Evolutionary conservation across 495 filamentous ascomycete genomes (phyloP).

Genomic region (Parmelia sp.): DNA sequence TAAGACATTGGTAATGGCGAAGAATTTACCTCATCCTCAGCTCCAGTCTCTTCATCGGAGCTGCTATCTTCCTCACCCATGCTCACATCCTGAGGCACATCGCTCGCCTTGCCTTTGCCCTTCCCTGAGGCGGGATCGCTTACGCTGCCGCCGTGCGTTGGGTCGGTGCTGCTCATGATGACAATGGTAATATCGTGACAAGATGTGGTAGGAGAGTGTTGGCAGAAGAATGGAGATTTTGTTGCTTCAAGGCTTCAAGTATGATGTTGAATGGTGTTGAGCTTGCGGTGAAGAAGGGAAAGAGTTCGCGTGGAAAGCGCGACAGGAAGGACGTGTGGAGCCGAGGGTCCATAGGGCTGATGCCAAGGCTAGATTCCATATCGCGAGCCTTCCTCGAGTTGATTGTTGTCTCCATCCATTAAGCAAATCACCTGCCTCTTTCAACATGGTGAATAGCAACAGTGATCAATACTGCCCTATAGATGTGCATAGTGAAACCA

Average conservation of each 20-base stretch:
- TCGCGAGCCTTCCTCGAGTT: neutral
- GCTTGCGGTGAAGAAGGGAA: neutral
- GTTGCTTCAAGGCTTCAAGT: neutral
- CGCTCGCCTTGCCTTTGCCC: constrained; percentile 56
- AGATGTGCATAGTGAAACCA: too few species aligned
- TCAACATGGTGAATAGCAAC: too few species aligned
- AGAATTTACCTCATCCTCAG: constrained; percentile 53
- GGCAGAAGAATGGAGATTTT: neutral
- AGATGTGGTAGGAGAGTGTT: neutral
- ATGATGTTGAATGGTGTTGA: neutral
- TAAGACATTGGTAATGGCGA: neutral
- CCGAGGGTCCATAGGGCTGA: neutral
- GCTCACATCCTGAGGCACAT: constrained; percentile 50
- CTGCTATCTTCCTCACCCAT: constrained; percentile 66
- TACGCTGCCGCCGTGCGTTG: constrained; percentile 1
- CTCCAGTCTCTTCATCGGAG: constrained; percentile 55
- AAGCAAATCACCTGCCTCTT: too few species aligned
- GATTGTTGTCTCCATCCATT: neutral
- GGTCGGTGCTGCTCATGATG: constrained; percentile 3
- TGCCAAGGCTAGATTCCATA: neutral
- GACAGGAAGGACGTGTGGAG: neutral
- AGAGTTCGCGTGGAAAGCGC: neutral
- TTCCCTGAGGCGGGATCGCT: constrained; percentile 35
- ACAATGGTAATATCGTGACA: neutral
- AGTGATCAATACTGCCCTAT: too few species aligned